Evolutionary conservation across 2,329 filamentous ascomycete genomes (phyloP).

Genomic region (Chrysoporthe austroafricana): DNA sequence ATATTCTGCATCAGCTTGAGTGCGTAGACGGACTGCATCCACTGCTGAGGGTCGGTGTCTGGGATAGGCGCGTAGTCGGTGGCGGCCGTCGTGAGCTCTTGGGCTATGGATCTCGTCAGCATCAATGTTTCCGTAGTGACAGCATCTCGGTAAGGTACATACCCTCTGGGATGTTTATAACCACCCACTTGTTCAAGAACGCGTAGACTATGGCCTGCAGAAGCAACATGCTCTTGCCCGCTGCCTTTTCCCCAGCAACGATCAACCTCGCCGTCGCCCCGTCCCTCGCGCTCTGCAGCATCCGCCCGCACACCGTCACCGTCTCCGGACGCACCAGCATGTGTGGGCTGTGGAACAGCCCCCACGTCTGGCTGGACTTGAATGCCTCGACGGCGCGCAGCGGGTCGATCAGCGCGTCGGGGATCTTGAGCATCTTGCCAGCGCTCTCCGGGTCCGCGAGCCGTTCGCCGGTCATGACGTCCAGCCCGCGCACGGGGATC

Average conservation of each 20-base stretch:
- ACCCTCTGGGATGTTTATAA: conserved; percentile 91
- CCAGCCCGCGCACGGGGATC: conserved; percentile 71
- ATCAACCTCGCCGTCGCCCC: conserved; percentile 66
- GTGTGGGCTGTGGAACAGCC: conserved; percentile 80
- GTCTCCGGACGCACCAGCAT: conserved; percentile 79
- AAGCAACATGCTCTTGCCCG: conserved; percentile 86
- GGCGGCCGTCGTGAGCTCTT: conserved; percentile 78
- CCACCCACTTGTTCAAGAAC: conserved; percentile 83
- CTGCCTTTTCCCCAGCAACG: conserved; percentile 71
- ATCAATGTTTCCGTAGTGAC: not conserved
- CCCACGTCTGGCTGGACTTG: conserved; percentile 88
- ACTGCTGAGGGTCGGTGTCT: conserved; percentile 61
- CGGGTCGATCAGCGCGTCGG: conserved; percentile 73
- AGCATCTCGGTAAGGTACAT: conserved; percentile 36
- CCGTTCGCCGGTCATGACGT: conserved; percentile 54
- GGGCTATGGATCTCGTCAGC: conserved; percentile 52
- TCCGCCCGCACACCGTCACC: conserved; percentile 67
- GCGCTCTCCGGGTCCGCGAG: conserved; percentile 58
- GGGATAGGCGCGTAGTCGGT: conserved; percentile 78
- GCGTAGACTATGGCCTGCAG: conserved; percentile 84
- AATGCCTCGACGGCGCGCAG: conserved; percentile 87
- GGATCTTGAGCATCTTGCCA: conserved; percentile 72
- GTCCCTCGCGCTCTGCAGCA: conserved; percentile 59
- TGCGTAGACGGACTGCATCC: conserved; percentile 79
- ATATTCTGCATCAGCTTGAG: conserved; percentile 76